Evolutionary conservation across 1,284 basidiomycete species (phyloP).

Genomic region (Cerrena zonata): DNA sequence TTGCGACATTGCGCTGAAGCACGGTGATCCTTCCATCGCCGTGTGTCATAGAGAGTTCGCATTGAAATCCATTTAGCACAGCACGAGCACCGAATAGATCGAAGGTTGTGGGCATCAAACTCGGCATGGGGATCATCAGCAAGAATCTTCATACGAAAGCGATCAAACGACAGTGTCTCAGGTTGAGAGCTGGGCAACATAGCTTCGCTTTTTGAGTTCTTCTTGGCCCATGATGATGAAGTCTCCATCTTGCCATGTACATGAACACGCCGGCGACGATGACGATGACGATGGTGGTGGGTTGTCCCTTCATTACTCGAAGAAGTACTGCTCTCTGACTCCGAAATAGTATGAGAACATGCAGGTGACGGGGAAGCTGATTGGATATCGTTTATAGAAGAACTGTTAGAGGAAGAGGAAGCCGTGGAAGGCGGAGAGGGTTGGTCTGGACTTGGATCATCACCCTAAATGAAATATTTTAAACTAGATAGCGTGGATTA

Average conservation of each 20-base stretch:
- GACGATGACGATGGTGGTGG: no score
- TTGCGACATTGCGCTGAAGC: not conserved
- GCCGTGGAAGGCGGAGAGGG: no score
- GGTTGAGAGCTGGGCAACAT: not conserved
- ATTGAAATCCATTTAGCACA: not conserved
- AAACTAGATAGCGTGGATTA: no score
- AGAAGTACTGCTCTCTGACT: no score
- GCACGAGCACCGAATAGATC: not conserved
- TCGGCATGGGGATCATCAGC: not conserved
- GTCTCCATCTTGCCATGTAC: not conserved
- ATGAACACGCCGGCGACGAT: not conserved
- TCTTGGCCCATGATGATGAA: not conserved
- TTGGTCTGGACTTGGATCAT: no score
- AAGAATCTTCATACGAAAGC: not conserved
- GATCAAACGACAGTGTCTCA: not conserved
- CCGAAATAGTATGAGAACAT: not conserved
- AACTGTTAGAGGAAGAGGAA: no score
- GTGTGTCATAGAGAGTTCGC: not conserved
- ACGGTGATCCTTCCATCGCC: not conserved
- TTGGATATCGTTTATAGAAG: no score
- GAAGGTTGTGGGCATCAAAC: not conserved
- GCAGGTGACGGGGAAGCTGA: no score
- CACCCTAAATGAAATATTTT: no score
- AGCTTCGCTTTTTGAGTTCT: not conserved
- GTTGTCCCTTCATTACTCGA: no score